These are phyloP conservation scores for Claviceps sp. DNA, from an alignment of 2,329 filamentous ascomycete species.

Conservation along the genomic window DNA sequence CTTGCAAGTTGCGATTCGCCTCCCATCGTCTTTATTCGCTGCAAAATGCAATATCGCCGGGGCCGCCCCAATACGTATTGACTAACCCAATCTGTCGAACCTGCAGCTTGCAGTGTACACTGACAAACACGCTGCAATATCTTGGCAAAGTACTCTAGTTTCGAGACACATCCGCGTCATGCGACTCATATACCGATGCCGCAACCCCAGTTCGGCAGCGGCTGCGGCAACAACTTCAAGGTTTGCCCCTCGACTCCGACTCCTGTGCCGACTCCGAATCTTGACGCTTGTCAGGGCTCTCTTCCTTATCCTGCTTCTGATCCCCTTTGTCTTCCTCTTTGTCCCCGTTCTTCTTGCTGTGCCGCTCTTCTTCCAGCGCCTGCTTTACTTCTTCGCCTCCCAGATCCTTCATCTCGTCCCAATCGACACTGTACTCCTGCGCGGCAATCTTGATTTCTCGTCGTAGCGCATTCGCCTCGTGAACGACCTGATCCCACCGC, in stretches of 20 bases:
- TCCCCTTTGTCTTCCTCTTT: conserved; percentile 26
- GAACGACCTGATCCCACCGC: conserved; percentile 65
- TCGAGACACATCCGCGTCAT: background rate
- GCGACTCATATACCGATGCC: background rate
- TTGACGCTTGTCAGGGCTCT: conserved; percentile 19
- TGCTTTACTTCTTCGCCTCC: conserved; percentile 51
- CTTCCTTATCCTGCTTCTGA: conserved; percentile 23
- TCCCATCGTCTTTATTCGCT: no score
- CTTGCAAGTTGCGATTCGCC: no score
- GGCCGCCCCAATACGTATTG: no score
- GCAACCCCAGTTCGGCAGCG: no score
- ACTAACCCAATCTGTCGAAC: no score
- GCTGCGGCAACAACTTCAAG: background rate
- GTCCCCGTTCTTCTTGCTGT: conserved; percentile 21
- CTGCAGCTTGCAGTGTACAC: no score
- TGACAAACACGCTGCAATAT: no score
- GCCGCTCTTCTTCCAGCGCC: conserved; percentile 40
- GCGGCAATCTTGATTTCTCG: conserved; percentile 71
- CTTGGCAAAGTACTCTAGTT: background rate
- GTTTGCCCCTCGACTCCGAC: background rate
- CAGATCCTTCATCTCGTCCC: conserved; percentile 66
- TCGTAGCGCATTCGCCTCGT: conserved; percentile 65
- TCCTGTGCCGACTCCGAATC: conserved; percentile 15
- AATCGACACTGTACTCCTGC: conserved; percentile 80
- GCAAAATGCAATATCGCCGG: no score